Evolutionary conservation across 139 green algal species (phyloP).

Genomic region (Desmodesmus armatus): DNA sequence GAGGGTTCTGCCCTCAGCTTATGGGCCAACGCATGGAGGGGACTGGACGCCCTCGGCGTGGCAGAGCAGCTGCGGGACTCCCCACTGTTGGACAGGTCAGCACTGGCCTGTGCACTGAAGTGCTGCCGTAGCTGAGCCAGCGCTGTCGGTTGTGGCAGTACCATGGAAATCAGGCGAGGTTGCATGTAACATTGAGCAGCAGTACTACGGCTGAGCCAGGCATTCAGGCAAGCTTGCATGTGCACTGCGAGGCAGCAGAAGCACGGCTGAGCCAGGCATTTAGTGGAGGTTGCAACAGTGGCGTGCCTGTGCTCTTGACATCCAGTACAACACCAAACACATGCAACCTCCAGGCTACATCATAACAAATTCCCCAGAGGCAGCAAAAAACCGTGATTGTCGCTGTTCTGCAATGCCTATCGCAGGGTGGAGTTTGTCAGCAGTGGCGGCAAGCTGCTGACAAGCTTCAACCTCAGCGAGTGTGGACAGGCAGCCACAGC

Average conservation of each 20-base stretch:
- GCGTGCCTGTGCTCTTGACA: no score
- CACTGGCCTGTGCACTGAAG: background rate
- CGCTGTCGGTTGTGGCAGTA: no score
- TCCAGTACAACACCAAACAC: no score
- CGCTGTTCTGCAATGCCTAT: no score
- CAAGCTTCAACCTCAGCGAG: constrained; percentile 63
- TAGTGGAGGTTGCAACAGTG: background rate
- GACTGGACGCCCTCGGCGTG: constrained; percentile 72
- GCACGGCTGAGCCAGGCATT: background rate
- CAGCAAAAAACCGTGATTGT: no score
- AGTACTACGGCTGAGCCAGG: no score
- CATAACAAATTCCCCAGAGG: no score
- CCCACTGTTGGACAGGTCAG: constrained; percentile 46
- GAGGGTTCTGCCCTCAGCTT: constrained; percentile 72
- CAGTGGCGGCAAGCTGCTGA: constrained; percentile 54
- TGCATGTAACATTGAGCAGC: no score
- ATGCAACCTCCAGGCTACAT: no score
- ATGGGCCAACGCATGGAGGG: constrained; percentile 81
- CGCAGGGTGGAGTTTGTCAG: constrained; percentile 1
- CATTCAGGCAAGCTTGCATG: background rate
- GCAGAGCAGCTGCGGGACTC: constrained; percentile 61
- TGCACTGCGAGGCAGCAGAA: background rate
- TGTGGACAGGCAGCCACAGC: constrained; percentile 43
- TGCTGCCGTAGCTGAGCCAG: background rate
- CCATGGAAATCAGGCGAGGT: no score